Evolutionary conservation across 2,329 filamentous ascomycete species (phyloP).

Genomic region (Achaetomium macrosporum): DNA sequence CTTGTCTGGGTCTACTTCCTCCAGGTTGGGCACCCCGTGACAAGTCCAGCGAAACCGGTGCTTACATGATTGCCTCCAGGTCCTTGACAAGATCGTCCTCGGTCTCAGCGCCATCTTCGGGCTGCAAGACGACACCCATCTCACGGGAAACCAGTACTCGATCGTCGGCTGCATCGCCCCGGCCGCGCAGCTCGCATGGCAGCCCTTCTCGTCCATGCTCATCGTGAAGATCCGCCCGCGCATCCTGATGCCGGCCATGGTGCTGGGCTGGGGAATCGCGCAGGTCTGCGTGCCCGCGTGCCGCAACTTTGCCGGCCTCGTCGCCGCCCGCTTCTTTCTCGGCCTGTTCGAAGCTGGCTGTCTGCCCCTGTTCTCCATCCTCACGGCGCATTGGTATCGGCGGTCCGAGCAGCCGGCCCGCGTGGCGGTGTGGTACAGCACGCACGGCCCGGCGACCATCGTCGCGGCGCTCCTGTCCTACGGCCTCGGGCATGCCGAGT

Average conservation of each 20-base stretch:
- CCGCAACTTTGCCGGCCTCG: slow-evolving; percentile 24
- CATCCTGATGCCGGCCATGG: slow-evolving; percentile 48
- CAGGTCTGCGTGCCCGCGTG: slow-evolving; percentile 33
- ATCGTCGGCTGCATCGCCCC: slow-evolving; percentile 51
- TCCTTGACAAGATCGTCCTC: slow-evolving; percentile 54
- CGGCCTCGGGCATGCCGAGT: slow-evolving; percentile 49
- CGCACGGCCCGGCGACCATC: slow-evolving; percentile 53
- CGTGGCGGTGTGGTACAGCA: slow-evolving; percentile 61
- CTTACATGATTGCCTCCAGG: slow-evolving; percentile 22
- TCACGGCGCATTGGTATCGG: slow-evolving; percentile 44
- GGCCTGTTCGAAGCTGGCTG: slow-evolving; percentile 35
- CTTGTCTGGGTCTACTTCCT: slow-evolving; percentile 56
- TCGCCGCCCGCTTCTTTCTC: slow-evolving; percentile 30
- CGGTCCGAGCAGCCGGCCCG: slow-evolving; percentile 55
- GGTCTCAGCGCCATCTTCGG: slow-evolving; percentile 54
- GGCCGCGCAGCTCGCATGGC: slow-evolving; percentile 56
- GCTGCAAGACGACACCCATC: slow-evolving; percentile 42
- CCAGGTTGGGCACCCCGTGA: slow-evolving; percentile 27
- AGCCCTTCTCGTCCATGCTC: slow-evolving; percentile 53
- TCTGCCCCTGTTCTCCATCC: slow-evolving; percentile 41
- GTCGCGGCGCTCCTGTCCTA: slow-evolving; percentile 51
- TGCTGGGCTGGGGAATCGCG: slow-evolving; percentile 40
- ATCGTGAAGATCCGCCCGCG: slow-evolving; percentile 57
- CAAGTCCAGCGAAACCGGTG: neutral
- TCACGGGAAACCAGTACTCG: slow-evolving; percentile 51